Conservation (phyloP, 139 green algal genomes). For the Chlorella sp. region DNA sequence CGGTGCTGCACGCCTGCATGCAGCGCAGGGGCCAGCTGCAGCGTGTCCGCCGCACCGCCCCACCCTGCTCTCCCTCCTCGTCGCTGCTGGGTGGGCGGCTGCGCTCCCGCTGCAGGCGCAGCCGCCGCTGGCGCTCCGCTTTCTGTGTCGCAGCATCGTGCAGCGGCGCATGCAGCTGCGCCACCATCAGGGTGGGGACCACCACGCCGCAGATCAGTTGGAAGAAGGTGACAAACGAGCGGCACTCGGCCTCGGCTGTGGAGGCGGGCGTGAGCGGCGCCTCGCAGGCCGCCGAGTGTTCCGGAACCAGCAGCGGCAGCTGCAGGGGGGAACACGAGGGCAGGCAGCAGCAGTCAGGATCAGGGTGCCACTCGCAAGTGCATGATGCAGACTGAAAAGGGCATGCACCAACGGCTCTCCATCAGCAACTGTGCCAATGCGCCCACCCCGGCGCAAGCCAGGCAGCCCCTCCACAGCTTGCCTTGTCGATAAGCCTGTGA, state of each 20-base stretch:
- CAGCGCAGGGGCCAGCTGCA: neutral
- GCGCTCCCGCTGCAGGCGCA: neutral
- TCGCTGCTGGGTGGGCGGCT: neutral
- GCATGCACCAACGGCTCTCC: too few species aligned
- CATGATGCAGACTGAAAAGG: neutral
- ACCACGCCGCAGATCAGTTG: neutral
- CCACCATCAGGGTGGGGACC: neutral
- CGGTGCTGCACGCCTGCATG: neutral
- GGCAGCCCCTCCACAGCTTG: neutral
- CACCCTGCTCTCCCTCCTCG: neutral
- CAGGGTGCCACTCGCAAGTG: neutral
- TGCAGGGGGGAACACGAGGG: neutral
- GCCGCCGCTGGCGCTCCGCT: neutral
- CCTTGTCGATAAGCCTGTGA: neutral
- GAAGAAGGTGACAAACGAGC: neutral
- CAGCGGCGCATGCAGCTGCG: neutral
- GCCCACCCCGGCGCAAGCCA: too few species aligned
- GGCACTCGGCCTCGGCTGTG: neutral
- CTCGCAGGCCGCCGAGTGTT: neutral
- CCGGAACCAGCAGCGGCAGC: conserved; percentile 2
- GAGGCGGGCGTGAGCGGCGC: neutral
- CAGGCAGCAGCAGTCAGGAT: neutral
- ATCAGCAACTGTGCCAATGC: too few species aligned
- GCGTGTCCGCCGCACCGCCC: neutral
- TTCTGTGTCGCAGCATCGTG: too few species aligned